These are phyloP conservation scores for Leucocoprinus birnbaumii DNA, from an alignment of 768 basidiomycete genomes.

Conservation along the genomic window DNA sequence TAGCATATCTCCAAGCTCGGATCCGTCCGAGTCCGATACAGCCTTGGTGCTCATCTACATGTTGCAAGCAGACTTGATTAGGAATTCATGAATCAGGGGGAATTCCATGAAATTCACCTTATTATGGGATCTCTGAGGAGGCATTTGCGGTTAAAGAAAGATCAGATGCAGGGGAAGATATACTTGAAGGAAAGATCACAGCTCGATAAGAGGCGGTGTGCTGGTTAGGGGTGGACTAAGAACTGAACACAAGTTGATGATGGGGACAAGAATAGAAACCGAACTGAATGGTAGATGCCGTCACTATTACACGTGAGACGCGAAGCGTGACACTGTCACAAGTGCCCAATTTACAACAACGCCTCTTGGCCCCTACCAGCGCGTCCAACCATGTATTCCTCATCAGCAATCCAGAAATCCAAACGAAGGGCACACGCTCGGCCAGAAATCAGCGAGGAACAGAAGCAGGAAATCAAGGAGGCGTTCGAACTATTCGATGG, in stretches of 20 bases:
- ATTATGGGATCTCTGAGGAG: not conserved
- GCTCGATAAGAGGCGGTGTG: not conserved
- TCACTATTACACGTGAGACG: constrained; percentile 6
- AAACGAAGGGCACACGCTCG: constrained; percentile 69
- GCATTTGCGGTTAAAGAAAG: not conserved
- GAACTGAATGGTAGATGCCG: not conserved
- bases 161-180: not conserved
- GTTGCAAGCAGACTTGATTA: not conserved
- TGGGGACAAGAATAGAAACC: not conserved
- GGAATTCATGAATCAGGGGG: not conserved
- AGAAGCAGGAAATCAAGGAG: constrained; percentile 96
- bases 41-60: not conserved
- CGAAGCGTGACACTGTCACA: constrained; percentile 2
- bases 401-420: constrained; percentile 71
- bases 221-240: not conserved
- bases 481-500: constrained; percentile 99
- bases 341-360: constrained; percentile 7
- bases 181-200: not conserved
- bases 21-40: not conserved
- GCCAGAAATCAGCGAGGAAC: constrained; percentile 84
- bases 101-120: not conserved
- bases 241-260: not conserved
- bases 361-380: constrained; percentile 9
- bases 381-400: constrained; percentile 49
- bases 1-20: not conserved